phyloP scores from a whole-genome alignment of 176 grass and related monocot species.

The Hordeum marinum region DNA sequence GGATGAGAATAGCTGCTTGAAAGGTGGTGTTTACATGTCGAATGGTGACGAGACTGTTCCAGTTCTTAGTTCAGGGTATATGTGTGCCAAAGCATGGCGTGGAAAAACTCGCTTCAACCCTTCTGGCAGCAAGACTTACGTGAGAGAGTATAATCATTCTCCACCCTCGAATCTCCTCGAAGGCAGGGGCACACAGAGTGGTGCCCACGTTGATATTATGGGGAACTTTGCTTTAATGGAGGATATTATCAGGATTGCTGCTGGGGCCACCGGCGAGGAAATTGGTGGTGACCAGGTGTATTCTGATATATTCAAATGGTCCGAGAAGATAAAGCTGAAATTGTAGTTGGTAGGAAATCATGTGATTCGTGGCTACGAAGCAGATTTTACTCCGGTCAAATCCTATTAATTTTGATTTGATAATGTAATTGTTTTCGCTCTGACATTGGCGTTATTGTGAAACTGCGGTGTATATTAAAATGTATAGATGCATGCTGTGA shows the following conservation, averaged over 20 bases:
- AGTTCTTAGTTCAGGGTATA: slow-evolving; percentile 82
- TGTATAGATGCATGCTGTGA: slow-evolving; percentile 30
- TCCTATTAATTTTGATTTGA: slow-evolving; percentile 33
- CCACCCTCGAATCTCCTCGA: slow-evolving; percentile 78
- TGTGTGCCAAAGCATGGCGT: slow-evolving; percentile 95
- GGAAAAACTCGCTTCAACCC: slow-evolving; percentile 95
- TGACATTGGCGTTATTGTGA: background rate
- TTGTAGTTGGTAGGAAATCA: slow-evolving; percentile 34
- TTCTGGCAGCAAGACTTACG: slow-evolving; percentile 70
- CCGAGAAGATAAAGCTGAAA: slow-evolving; percentile 70
- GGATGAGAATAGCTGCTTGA: slow-evolving; percentile 62
- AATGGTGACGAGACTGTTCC: slow-evolving; percentile 97
- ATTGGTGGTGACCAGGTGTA: slow-evolving; percentile 80
- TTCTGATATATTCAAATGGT: slow-evolving; percentile 96
- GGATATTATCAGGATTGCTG: slow-evolving; percentile 90
- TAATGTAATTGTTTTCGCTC: slow-evolving; percentile 8
- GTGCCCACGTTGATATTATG: slow-evolving; percentile 98
- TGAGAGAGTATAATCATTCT: slow-evolving; percentile 83
- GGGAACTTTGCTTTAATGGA: slow-evolving; percentile 95
- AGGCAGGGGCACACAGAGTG: slow-evolving; percentile 94
- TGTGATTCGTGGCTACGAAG: background rate
- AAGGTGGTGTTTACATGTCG: slow-evolving; percentile 76
- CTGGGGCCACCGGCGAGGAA: slow-evolving; percentile 76
- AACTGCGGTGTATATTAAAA: slow-evolving; percentile 32
- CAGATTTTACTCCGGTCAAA: background rate